phyloP scores from a whole-genome alignment of 768 basidiomycete genomes.

The Phallus indusiatus region DNA sequence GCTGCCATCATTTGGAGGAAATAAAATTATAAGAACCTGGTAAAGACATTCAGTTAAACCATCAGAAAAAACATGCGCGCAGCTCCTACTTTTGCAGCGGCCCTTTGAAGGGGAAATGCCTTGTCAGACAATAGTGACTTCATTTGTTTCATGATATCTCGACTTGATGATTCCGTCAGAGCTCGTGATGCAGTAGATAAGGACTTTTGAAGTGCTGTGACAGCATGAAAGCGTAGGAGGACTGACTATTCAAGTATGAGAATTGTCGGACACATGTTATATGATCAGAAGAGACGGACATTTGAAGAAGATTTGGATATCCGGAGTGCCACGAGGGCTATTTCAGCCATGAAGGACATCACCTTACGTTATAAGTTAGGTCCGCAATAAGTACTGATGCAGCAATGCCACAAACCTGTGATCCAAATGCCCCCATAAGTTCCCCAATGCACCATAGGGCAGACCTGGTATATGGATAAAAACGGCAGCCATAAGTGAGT shows the following conservation, averaged over 20 bases:
- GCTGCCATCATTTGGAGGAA: slow-evolving; percentile 45
- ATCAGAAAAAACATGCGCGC: background rate
- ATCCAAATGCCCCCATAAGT: slow-evolving; percentile 75
- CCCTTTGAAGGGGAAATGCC: slow-evolving; percentile 76
- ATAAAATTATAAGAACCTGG: slow-evolving; percentile 48
- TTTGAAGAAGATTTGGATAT: slow-evolving; percentile 57
- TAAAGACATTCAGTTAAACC: slow-evolving; percentile 14
- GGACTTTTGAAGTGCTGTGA: slow-evolving; percentile 70
- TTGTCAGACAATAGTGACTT: slow-evolving; percentile 70
- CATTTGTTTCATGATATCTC: slow-evolving; percentile 81
- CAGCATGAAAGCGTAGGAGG: slow-evolving; percentile 72
- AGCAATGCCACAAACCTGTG: slow-evolving; percentile 50
- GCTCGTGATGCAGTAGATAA: slow-evolving; percentile 76
- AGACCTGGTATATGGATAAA: slow-evolving; percentile 38
- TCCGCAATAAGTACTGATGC: background rate
- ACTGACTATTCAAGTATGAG: slow-evolving; percentile 43
- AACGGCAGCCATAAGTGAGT: background rate
- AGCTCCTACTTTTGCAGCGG: slow-evolving; percentile 59
- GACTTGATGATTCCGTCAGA: slow-evolving; percentile 64
- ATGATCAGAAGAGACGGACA: slow-evolving; percentile 26
- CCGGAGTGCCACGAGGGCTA: slow-evolving; percentile 54
- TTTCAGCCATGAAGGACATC: slow-evolving; percentile 93
- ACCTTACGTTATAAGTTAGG: slow-evolving; percentile 37
- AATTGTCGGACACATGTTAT: slow-evolving; percentile 1
- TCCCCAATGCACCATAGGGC: slow-evolving; percentile 84